These are phyloP conservation scores for Wickerhamia fluorescens DNA, from an alignment of 805 yeast species.

Conservation along the genomic window DNA sequence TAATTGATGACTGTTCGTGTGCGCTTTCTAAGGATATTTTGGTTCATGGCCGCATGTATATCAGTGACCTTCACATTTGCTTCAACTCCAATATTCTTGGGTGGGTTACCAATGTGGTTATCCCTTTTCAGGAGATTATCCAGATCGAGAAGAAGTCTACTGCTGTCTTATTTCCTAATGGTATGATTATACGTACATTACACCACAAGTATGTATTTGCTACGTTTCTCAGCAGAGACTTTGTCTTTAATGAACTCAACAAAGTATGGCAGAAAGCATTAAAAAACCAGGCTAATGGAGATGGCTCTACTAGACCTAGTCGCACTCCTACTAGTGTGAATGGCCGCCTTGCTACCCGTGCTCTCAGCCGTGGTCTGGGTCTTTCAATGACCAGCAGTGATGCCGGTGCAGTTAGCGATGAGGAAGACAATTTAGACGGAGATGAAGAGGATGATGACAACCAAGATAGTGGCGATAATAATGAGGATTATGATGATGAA, in stretches of 20 bases:
- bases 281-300: constrained; percentile 12
- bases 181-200: constrained; percentile 63
- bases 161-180: constrained; percentile 88
- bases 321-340: background rate
- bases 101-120: constrained; percentile 77
- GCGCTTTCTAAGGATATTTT: constrained; percentile 83
- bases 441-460: constrained; percentile 10
- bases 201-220: constrained; percentile 73
- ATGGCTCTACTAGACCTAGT: constrained; percentile 4
- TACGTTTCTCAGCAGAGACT: constrained; percentile 76
- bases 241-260: constrained; percentile 62
- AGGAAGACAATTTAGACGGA: constrained; percentile 12
- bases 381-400: constrained; percentile 8
- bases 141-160: constrained; percentile 76
- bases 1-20: constrained; percentile 84
- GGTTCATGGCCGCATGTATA: constrained; percentile 79
- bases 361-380: constrained; percentile 5
- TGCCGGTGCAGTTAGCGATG: constrained; percentile 15
- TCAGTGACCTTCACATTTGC: constrained; percentile 72
- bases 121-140: constrained; percentile 64
- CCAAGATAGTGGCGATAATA: background rate
- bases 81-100: constrained; percentile 85
- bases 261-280: constrained; percentile 56
- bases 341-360: constrained; percentile 4
- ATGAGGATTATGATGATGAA: constrained; percentile 1